Percentiles rank a stretch among this genome's conserved stretches.
phyloP scores from a whole-genome alignment of 1,284 basidiomycete genomes.

The Earliella scabrosa region DNA sequence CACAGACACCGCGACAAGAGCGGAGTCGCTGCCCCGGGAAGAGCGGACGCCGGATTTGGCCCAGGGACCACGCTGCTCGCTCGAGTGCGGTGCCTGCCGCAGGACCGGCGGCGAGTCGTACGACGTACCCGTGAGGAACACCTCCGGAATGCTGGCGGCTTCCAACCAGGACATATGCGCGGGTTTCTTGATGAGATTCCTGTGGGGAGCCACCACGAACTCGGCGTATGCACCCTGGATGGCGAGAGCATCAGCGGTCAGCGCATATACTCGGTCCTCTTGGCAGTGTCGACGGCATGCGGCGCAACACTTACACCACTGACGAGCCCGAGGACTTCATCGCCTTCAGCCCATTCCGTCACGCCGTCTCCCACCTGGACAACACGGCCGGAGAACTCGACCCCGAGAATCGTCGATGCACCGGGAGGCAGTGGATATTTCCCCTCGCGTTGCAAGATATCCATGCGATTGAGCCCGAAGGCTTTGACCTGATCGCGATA shows the following conservation, averaged over 20 bases:
- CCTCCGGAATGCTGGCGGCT: constrained; percentile 87
- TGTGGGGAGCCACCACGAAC: constrained; percentile 73
- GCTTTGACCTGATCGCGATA: constrained; percentile 59
- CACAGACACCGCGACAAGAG: neutral
- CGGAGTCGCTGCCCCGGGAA: neutral
- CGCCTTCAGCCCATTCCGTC: constrained; percentile 68
- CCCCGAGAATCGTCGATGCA: constrained; percentile 81
- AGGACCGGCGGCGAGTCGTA: constrained; percentile 16
- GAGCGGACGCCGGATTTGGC: neutral
- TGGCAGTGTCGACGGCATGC: too few species aligned
- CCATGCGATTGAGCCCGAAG: constrained; percentile 91
- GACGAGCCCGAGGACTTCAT: constrained; percentile 88
- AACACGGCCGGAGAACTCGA: constrained; percentile 88
- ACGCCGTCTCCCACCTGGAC: constrained; percentile 60
- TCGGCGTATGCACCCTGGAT: constrained; percentile 90
- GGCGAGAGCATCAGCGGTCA: neutral
- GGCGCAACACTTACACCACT: constrained; percentile 53
- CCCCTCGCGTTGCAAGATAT: constrained; percentile 80
- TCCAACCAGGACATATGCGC: constrained; percentile 78
- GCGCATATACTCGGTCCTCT: neutral
- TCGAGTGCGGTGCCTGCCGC: neutral
- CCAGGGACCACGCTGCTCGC: neutral
- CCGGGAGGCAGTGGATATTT: constrained; percentile 82
- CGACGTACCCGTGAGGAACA: constrained; percentile 76
- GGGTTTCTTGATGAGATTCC: constrained; percentile 81